phyloP scores from a whole-genome alignment of 106 monocot genomes.

The Apostasia shenzhenica region DNA sequence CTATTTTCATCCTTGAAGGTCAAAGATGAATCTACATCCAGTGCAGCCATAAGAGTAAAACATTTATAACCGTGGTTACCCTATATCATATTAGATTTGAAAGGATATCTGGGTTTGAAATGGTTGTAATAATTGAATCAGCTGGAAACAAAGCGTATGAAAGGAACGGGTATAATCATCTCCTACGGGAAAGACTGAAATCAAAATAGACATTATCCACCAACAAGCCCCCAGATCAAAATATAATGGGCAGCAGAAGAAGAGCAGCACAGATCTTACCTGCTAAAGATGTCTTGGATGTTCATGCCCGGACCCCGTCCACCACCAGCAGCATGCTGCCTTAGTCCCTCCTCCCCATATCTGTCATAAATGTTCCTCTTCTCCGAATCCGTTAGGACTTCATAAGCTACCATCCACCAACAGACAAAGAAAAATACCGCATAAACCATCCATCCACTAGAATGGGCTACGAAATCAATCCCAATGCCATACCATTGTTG shows the following conservation, averaged over 20 bases:
- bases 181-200: too few relatives aligned
- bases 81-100: too few relatives aligned
- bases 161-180: too few relatives aligned
- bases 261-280: constrained; percentile 23
- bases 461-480: constrained; percentile 1
- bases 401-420: constrained; percentile 51
- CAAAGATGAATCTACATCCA: too few relatives aligned
- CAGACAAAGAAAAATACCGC: constrained; percentile 5
- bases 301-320: constrained; percentile 91
- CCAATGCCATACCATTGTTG: constrained; percentile 5
- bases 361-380: constrained; percentile 64
- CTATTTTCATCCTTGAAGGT: too few relatives aligned
- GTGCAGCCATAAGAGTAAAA: too few relatives aligned
- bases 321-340: constrained; percentile 60
- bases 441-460: background rate
- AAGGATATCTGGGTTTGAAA: too few relatives aligned
- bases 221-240: too few relatives aligned
- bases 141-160: too few relatives aligned
- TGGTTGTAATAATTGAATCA: too few relatives aligned
- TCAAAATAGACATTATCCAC: too few relatives aligned
- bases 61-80: too few relatives aligned
- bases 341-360: constrained; percentile 88
- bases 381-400: constrained; percentile 79
- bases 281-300: constrained; percentile 89
- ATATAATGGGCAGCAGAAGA: background rate